Base-by-base conservation (phyloP, 2,329 filamentous ascomycete species). In the Fonsecaea nubica region DNA sequence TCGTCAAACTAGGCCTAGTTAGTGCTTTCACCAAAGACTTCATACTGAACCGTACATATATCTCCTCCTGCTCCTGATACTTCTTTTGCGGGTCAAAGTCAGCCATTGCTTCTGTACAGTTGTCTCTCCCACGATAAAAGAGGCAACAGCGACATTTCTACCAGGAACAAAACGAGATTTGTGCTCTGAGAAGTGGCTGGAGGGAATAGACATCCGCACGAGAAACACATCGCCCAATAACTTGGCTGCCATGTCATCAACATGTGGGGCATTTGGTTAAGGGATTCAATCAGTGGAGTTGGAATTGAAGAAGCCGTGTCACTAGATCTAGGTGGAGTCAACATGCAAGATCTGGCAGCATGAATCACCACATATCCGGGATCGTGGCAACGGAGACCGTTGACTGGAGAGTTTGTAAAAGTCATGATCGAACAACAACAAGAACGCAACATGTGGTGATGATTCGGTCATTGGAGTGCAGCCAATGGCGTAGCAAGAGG, bases 1-100 rank as follows among this genome's bases (percentile, higher is more conserved):
- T 92, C 90, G 71, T 92, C 86, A 68, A 85, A 86, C 81, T 85
- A 65, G n/a, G 15, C 4, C 30, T 4, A 13, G 21, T 61, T 18
- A 61, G 58, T 32, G 30, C 10, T 18, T 38, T 36, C n/a, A 52
- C 40, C n/a, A 40, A 2, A 52, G 2, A 8, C n/a, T n/a, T n/a
- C n/a, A n/a, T n/a, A n/a, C n/a, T 33, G 25, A n/a, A 21, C 54
- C n/a, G 33, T 72, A 72, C 70, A 64, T 69, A 72, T 58, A 62
- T 65, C 42, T 72, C 70, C 55, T 71, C 67, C 53, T 72, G 69
- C 45, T 69, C 63, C 59, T 72, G 69, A 54, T 72, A 71, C 21
- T 68, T 66, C 63, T 72, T 72, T 12, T 58, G 33, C 15, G 54
- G 36, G 50, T 72, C 69, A 32, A 72, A 72, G 4, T 70, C 65